phyloP scores from a whole-genome alignment of 2,329 filamentous ascomycete genomes.

The Graphium sp. region DNA sequence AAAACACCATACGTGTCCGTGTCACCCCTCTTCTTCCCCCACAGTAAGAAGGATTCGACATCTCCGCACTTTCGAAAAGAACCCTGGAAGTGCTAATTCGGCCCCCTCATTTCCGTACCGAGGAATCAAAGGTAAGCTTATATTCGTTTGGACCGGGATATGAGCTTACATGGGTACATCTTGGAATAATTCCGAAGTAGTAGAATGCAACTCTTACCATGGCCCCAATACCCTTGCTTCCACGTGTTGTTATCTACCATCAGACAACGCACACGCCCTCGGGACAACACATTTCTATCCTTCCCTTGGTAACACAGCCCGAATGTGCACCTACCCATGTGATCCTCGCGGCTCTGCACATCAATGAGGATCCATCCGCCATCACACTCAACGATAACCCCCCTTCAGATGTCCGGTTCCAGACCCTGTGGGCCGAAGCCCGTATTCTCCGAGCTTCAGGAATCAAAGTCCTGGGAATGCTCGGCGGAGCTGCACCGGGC shows the following conservation, averaged over 20 bases:
- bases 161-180: too few species aligned
- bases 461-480: conserved; percentile 70
- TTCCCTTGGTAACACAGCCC: conserved; percentile 31
- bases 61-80: too few species aligned
- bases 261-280: conserved; percentile 33
- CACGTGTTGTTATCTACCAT: conserved; percentile 33
- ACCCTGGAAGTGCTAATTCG: too few species aligned
- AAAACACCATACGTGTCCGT: too few species aligned
- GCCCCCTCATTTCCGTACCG: too few species aligned
- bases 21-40: too few species aligned
- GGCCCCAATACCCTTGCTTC: conserved; percentile 14
- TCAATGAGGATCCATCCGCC: conserved; percentile 49
- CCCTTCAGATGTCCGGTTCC: conserved; percentile 49
- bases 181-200: too few species aligned
- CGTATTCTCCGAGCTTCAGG: conserved; percentile 53
- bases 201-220: too few species aligned
- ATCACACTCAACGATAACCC: conserved; percentile 69
- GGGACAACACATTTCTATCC: conserved; percentile 30
- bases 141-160: too few species aligned
- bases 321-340: too few species aligned
- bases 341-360: conserved; percentile 72
- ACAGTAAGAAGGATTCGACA: too few species aligned
- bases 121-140: too few species aligned
- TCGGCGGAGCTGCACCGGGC: conserved; percentile 70
- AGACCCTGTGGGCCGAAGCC: conserved; percentile 65